A percentile compares a stretch with the other conserved stretches of the same genome.
Conservation (phyloP, 2,329 filamentous ascomycete species). For the Seiridium cupressi region DNA sequence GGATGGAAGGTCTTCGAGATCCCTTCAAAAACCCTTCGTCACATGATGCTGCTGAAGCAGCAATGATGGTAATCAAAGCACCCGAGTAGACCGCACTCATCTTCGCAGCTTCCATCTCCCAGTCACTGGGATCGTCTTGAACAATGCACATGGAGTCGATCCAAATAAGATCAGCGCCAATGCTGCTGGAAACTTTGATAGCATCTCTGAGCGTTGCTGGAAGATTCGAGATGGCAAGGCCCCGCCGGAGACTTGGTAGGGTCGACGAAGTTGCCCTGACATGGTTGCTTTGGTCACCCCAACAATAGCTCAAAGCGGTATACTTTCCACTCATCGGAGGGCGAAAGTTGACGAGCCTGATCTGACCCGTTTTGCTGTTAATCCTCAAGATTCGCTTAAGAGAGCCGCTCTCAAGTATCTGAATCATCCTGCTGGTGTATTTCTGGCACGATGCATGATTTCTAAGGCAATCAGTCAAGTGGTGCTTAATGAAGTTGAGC, state of each 20-base stretch:
- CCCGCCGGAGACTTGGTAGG: neutral
- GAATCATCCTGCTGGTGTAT: neutral
- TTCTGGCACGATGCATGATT: neutral
- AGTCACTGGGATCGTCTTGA: constrained; percentile 12
- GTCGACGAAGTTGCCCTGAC: neutral
- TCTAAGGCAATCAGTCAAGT: neutral
- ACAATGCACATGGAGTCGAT: constrained; percentile 15
- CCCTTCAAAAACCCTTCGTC: neutral
- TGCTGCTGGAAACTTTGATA: neutral
- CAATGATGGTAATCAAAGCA: constrained; percentile 13
- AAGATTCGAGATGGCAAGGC: constrained; percentile 3
- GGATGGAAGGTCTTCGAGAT: neutral
- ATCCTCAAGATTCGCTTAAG: constrained; percentile 7
- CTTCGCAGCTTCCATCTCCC: constrained; percentile 13
- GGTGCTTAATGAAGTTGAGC: constrained; percentile 4
- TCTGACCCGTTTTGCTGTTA: neutral
- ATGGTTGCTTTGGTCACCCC: neutral
- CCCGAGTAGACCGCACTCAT: constrained; percentile 17
- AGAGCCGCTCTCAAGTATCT: neutral
- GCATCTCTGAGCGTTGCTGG: constrained; percentile 9
- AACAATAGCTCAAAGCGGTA: constrained; percentile 10
- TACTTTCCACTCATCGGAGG: constrained; percentile 1
- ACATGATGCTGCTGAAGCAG: constrained; percentile 7
- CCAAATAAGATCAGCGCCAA: constrained; percentile 11
- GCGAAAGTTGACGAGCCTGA: neutral